Base-by-base conservation (phyloP, 1,139 yeast species). In the Magnusiomyces fungicola region DNA sequence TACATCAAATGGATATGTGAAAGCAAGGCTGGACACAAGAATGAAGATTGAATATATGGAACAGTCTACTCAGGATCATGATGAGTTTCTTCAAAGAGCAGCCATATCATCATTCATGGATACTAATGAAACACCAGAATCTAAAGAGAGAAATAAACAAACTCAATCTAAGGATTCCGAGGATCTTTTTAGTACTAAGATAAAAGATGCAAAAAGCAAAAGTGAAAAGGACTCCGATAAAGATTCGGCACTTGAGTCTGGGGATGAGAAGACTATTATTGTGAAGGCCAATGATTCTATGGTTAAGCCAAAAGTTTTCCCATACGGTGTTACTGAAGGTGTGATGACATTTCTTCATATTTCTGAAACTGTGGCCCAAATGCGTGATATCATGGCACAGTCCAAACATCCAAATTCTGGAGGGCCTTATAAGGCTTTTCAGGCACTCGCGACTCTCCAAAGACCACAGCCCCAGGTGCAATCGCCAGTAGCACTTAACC, bases 11-110 rank as follows among this genome's bases (percentile, higher is more conserved):
- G 86, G 90, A 0, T 76, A 77, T 9, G 64, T 81, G 23, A 79
- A 79, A 56, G 74, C 83, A 7, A 68, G 79, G 18, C 76, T 86
- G 70, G 80, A 79, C 59, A 69, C 81, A 38, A 78, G 75, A 50
- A 70, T 85, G 55, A 75, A 78, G 55, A 76, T 87, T 33, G 94
- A 85, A 58, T 82, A 85, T 80, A 64, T 84, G 47, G 95, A 85
- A 59, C 70, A 81, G 54, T 76, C 74, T 47, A 71, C 78, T 25
- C 69, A 62, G 52, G 75, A 65, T 46, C 76, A 65, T 58, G 60
- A 75, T 24, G 52, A 50, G 34, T 50, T 43, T 23, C 22, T 50
- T 33, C 24, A 38, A 22, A 44, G 47, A 27, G 32, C 12, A 7
- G 10, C 25, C 3, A 12, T 47, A 10, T 10, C 30, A 3, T 39